Conservation (phyloP, 306 rosid species). For the Abrus precatorius region DNA sequence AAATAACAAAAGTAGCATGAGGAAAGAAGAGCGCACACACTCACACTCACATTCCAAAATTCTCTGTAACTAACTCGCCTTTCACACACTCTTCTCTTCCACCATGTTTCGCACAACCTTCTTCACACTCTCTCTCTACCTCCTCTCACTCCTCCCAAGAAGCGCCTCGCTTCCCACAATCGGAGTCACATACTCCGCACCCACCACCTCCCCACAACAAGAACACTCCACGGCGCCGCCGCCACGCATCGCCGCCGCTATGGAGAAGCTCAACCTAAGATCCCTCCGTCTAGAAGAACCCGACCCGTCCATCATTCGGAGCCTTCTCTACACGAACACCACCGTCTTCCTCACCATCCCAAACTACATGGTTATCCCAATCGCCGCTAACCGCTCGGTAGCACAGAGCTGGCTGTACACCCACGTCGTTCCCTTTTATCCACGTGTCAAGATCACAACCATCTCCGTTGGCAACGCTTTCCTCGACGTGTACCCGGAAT, state of each 20-base stretch:
- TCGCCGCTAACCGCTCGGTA: slow-evolving; percentile 75
- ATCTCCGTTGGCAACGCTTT: slow-evolving; percentile 88
- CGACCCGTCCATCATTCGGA: slow-evolving; percentile 64
- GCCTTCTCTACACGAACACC: slow-evolving; percentile 77
- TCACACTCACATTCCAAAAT: no score
- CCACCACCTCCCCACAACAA: slow-evolving; percentile 9
- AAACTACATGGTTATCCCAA: slow-evolving; percentile 61
- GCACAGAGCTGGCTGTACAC: slow-evolving; percentile 75
- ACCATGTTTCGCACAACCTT: background rate
- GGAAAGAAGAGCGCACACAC: background rate
- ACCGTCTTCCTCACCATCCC: slow-evolving; percentile 79
- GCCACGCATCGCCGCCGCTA: slow-evolving; percentile 46
- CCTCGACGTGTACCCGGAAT: slow-evolving; percentile 54
- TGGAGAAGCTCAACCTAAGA: slow-evolving; percentile 53
- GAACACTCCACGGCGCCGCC: background rate
- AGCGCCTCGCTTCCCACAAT: slow-evolving; percentile 52
- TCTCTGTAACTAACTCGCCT: background rate
- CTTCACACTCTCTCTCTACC: background rate
- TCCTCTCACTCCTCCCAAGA: slow-evolving; percentile 42
- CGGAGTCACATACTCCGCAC: slow-evolving; percentile 66
- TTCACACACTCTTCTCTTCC: background rate
- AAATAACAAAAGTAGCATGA: background rate
- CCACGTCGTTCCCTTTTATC: slow-evolving; percentile 85
- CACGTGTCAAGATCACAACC: slow-evolving; percentile 76
- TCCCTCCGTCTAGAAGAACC: slow-evolving; percentile 72